Evolutionary conservation across 345 rosid species (phyloP).

Genomic region (Durio zibethinus): DNA sequence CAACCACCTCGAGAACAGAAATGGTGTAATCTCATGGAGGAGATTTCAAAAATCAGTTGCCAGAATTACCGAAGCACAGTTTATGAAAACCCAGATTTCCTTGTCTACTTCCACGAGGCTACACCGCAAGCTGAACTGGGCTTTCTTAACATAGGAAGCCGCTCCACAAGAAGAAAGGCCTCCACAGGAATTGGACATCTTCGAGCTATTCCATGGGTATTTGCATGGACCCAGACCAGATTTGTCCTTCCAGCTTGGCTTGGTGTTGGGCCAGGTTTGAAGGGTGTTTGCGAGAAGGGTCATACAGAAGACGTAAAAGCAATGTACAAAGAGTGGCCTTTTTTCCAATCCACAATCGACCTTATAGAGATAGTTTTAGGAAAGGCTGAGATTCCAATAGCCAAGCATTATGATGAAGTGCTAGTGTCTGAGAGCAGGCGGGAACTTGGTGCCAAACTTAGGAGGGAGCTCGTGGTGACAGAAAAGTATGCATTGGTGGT

Average conservation of each 20-base stretch:
- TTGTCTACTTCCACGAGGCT: constrained; percentile 91
- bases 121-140: constrained; percentile 98
- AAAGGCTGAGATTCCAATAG: constrained; percentile 79
- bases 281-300: constrained; percentile 80
- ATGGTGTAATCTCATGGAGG: constrained; percentile 96
- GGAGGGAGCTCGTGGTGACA: constrained; percentile 60
- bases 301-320: constrained; percentile 64
- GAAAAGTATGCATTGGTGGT: constrained; percentile 73
- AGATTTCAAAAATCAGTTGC: constrained; percentile 80
- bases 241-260: constrained; percentile 99
- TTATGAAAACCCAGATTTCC: constrained; percentile 86
- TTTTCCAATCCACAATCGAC: constrained; percentile 86
- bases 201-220: constrained; percentile 95
- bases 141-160: constrained; percentile 90
- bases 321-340: constrained; percentile 96
- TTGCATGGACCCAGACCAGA: constrained; percentile 98
- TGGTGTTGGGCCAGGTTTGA: constrained; percentile 86
- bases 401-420: constrained; percentile 86
- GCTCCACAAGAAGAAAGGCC: constrained; percentile 86
- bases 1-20: constrained; percentile 84
- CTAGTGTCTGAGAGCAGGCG: constrained; percentile 69
- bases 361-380: constrained; percentile 96
- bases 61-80: constrained; percentile 69
- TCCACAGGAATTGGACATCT: constrained; percentile 93
- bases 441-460: constrained; percentile 68